Evolutionary conservation across 1,284 basidiomycete genomes (phyloP).

Genomic region (Apiotrichum veenhuisii): DNA sequence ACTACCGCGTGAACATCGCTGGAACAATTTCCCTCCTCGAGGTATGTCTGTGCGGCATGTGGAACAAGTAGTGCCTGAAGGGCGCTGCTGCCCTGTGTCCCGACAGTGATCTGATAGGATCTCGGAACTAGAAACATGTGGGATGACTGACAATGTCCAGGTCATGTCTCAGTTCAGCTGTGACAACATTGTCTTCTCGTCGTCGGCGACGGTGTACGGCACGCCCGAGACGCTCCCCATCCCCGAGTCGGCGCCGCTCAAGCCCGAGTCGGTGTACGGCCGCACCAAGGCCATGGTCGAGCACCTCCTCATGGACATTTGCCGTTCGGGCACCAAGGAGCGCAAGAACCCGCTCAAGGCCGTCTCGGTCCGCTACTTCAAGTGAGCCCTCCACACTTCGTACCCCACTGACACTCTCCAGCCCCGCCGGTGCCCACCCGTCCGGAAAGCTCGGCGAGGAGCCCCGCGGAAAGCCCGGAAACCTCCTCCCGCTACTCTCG

Average conservation of each 20-base stretch:
- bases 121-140: background rate
- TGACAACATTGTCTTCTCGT: constrained; percentile 79
- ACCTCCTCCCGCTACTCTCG: constrained; percentile 87
- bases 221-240: constrained; percentile 90
- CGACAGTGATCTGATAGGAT: too few relatives aligned
- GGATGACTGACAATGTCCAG: constrained; percentile 41
- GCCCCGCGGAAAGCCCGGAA: constrained; percentile 88
- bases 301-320: constrained; percentile 83
- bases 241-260: constrained; percentile 81
- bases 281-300: constrained; percentile 95
- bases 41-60: constrained; percentile 33
- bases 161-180: constrained; percentile 63
- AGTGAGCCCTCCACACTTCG: constrained; percentile 58
- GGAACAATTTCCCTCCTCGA: constrained; percentile 74
- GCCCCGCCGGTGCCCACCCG: constrained; percentile 89
- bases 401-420: constrained; percentile 42
- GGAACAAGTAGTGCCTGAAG: background rate
- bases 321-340: constrained; percentile 58
- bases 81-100: background rate
- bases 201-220: constrained; percentile 98
- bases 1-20: constrained; percentile 86
- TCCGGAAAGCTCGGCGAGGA: constrained; percentile 96
- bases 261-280: constrained; percentile 91
- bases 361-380: constrained; percentile 76
- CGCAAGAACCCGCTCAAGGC: constrained; percentile 31